Base-by-base conservation (phyloP, 768 basidiomycete species). In the Daedaleopsis nitida region DNA sequence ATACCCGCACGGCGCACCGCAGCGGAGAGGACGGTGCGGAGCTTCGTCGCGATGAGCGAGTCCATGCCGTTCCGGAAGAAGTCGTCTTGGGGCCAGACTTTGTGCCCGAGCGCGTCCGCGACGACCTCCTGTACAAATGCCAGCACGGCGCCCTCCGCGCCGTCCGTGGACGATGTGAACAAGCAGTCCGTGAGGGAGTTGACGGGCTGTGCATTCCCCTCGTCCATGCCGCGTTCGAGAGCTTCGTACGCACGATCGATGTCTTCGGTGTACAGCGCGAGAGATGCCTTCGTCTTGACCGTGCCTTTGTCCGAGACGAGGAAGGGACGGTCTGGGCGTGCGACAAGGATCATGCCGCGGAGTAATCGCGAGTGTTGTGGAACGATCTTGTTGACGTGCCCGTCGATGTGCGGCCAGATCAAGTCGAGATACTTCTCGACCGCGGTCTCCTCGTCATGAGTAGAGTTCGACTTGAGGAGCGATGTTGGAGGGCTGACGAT, bases 191-290 rank as follows among this genome's bases (percentile, higher is more conserved):
- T 32, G 4, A 32, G 27, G 7, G 27, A 32, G 3, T 32, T 32
- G 27, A 65, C 60, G 23, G 76, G 61, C 37, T 71, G 72, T 5
- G 68, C 69, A 21, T 75, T 68, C 1, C 78, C 68, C 1, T 68
- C 69, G 43, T 74, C 66, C 35, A 76, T 74, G 12, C 77, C 66
- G 0, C 64, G 54, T 2, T 69, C 65, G 56, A 81, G 17, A 74
- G 48, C 2, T 67, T 70, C 48, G 48, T 50, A 50, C 48, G 48
- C 48, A 14, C 48, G 48, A 32, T 78, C 67, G 54, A 81, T 81
- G 58, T 84, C 82, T 0, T 66, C 59, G 11, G 70, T 71, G 60
- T 83, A 82, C 0, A 60, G 64, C 1, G 62, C 49, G 21, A 77
- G 48, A 11, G 63, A 50, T 10, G 52, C 63, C 38, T 57, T 52